Evolutionary conservation across 441 rosid species (phyloP), one percentile per base, ranked within the genome.

Genomic region (Adansonia madagascariensis): DNA sequence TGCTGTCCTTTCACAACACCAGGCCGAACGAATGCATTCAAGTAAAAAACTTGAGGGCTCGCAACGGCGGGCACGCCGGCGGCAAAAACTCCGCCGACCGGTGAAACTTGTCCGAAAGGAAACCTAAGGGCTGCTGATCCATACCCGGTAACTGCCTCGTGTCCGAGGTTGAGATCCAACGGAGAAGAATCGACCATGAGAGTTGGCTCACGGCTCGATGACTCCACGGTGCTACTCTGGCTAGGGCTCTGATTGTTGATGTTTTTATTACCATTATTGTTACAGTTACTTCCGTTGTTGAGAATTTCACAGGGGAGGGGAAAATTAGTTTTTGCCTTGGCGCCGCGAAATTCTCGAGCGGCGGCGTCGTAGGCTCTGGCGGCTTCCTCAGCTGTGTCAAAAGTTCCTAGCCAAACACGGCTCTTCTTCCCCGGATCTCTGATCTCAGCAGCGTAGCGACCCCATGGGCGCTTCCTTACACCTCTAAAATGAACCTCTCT

Each of bases 371-470:
- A 91, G 49, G 97, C 97, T 77, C 87, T 86, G 50, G 97, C 97
- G 2, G 97, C 97, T 35, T 81, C 91, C 64, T 87, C 89, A 0
- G 94, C 86, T 24, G 96, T 91, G 75, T 93, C 97, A 43, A 88
- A 93, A 27, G 97, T 89, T 4, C 97, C 97, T 12, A 92, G 93
- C 96, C 97, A 91, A 35, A 93, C 93, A 0, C 96, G 89, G 15
- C 84, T 81, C 72, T 89, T 91, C 79, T 90, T 91, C 17, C 86
- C 83, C 0, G 97, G 97, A 84, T 93, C 93, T 73, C 97, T 79
- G 76, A 93, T 93, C 86, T 93, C 97, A 31, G 91, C 97, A 2
- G 96, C 93, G 85, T 91, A 93, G 57, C 96, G 86, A 2, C 97
- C 97, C 96, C 94, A 91, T 1, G 93, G 96, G 46, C 97, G 84